Base-by-base conservation (phyloP, 495 filamentous ascomycete species). In the Haplographium delicatum region DNA sequence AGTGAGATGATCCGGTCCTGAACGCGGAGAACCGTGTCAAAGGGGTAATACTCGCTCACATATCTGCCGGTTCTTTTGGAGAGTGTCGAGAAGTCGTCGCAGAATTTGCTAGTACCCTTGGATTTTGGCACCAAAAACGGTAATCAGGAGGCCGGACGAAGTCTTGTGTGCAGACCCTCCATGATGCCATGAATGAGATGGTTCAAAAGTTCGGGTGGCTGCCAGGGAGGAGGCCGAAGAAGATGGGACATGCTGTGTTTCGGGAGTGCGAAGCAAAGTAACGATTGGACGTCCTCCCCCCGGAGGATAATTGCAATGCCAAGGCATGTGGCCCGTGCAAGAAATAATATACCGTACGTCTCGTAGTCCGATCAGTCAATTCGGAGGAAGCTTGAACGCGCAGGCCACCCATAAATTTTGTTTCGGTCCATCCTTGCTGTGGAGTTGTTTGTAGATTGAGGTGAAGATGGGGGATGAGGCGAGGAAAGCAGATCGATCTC, bases 221-320 rank as follows among this genome's bases (percentile, higher is more conserved):
- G 35, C 47, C 3, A 41, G 13, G n/a, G 39, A 37, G 48, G 26
- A 7, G 39, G 23, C 31, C 16, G 41, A 27, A 15, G 51, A 11
- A 42, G 33, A 40, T 48, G 44, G 44, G 25, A 33, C 44, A 43
- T 34, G 33, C 7, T 6, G 43, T 33, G 50, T 53, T 53, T 53
- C 51, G 38, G 10, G 28, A 13, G 6, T 41, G n/a, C n/a, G n/a
- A n/a, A n/a, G n/a, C n/a, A n/a, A n/a, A n/a, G n/a, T n/a, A n/a
- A n/a, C n/a, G n/a, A n/a, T n/a, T n/a, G n/a, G n/a, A n/a, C n/a
- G n/a, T n/a, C n/a, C n/a, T n/a, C n/a, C n/a, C n/a, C n/a, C 40
- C 19, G 20, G 20, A 33, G 44, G 37, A 44, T 38, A 41, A 19
- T 22, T 9, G 18, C 10, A 28, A 26, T 41, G 50, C 50, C 50